Evolutionary conservation across 179 eudicot species (phyloP), one percentile per base, ranked within the genome.

Genomic region (Heliamphora pulchella): DNA sequence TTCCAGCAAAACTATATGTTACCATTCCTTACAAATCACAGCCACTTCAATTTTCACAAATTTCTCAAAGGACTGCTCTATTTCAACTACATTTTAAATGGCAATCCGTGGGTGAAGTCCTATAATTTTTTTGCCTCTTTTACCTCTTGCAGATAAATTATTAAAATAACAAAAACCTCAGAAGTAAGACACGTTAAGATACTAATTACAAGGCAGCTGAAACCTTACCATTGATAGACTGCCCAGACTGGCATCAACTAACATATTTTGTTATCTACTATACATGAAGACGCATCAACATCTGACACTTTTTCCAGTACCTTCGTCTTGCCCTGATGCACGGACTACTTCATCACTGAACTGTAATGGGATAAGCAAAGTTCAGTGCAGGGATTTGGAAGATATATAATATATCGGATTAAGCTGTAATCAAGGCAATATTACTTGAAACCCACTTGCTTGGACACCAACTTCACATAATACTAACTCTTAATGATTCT

Each of bases 141-240:
- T 46, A 18, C 66, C 39, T 18, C 5, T 61, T 76, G 55, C 53
- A 1, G 43, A 61, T 18, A n/a, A 74, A 18, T n/a, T n/a, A n/a
- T n/a, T n/a, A n/a, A n/a, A n/a, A n/a, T n/a, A n/a, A n/a, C n/a
- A n/a, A 59, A 61, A 44, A 61, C 54, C 69, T 59, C 55, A 18
- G 44, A 76, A 17, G 41, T 11, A 4, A 61, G 53, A 61, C 79
- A 61, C 61, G 77, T 74, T 76, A 76, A n/a, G 57, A 63, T 69
- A 59, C n/a, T 46, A 61, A 55, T 76, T 76, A 62, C 69, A 59
- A 59, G 69, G 39, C 65, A 61, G 61, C 46, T 43, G 53, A 71
- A 61, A 15, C 3, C 18, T 31, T 4, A 59, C 5, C 9, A 43
- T 18, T 57, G 59, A 18, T 57, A 0, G 14, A 7, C 70, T 11